Evolutionary conservation across 2,329 filamentous ascomycete genomes (phyloP), one percentile per base, ranked within the genome.

Genomic region (Trichophyton equinum): DNA sequence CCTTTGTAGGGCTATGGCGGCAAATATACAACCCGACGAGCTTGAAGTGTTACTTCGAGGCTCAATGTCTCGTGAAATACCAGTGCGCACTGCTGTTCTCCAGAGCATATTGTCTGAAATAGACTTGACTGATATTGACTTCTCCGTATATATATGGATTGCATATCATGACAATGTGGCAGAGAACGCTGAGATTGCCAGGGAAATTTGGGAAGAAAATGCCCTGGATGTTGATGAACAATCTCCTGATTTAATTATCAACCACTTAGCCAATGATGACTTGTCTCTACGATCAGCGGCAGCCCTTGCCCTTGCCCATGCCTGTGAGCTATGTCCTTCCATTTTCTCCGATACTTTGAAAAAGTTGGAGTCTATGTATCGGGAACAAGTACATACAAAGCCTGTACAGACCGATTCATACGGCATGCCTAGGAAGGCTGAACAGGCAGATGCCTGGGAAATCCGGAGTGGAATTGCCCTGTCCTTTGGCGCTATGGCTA

Each of bases 131-230:
- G 91, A 96, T 59, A 79, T 91, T 38, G 82, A 85, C 33, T 94
- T 91, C 69, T 94, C 88, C 2, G 87, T 94, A 63, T 89, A 97
- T 71, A 87, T 99, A 22, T 99, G 91, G 91, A 80, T 99, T 47
- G 89, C 89, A 49, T 92, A 86, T 68, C 91, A 99, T 68, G 94
- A 99, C 65, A 89, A 95, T 67, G 84, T 90, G 20, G 84, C 87
- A 49, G 91, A 97, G 71, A 97, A 97, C 68, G 82, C 81, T 7
- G 89, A 91, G 53, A 79, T 95, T 59, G 92, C 88, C 5, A 82
- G 81, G 58, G 88, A 92, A 11, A 96, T 99, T 40, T 99, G 94
- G 94, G 90, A 95, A 69, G 94, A 96, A 69, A 95, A 92, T 70
- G 87, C 84, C 6, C 87, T 97, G 63, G 77, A 86, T 62, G 76